Percentiles rank a stretch among this genome's conserved stretches.
These are phyloP conservation scores for Backusella mclennaniae DNA, from an alignment of 192 early-diverging fungal genomes.

Conservation along the genomic window DNA sequence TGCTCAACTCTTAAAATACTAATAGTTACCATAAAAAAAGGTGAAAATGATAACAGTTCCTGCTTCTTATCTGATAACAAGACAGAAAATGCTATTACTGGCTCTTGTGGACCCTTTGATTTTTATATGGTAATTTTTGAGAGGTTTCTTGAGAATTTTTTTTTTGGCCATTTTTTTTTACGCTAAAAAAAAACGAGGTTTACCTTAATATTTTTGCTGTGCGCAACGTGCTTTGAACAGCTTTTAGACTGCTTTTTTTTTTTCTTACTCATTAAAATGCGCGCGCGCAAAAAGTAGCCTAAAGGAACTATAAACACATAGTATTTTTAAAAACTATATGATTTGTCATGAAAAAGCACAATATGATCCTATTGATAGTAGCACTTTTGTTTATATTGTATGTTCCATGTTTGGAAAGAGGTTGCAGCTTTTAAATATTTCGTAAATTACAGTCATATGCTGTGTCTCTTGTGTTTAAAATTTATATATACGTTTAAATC, in stretches of 20 bases:
- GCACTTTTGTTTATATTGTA: background rate
- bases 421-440: background rate
- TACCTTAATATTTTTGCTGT: background rate
- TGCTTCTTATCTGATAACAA: background rate
- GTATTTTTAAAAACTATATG: background rate
- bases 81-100: background rate
- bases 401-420: background rate
- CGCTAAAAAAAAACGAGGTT: background rate
- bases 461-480: background rate
- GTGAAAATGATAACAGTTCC: background rate
- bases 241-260: background rate
- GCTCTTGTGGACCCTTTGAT: background rate
- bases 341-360: background rate
- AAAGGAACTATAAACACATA: background rate
- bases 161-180: background rate
- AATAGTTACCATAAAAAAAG: background rate
- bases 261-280: background rate
- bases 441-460: background rate
- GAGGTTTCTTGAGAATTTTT: background rate
- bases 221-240: background rate
- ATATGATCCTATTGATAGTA: too few relatives aligned
- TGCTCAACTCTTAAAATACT: background rate
- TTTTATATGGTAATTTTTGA: background rate
- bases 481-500: background rate
- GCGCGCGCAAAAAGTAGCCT: background rate